These are phyloP conservation scores for Fusarium neocosmosporiellum DNA, from an alignment of 2,329 filamentous ascomycete species.

Conservation along the genomic window DNA sequence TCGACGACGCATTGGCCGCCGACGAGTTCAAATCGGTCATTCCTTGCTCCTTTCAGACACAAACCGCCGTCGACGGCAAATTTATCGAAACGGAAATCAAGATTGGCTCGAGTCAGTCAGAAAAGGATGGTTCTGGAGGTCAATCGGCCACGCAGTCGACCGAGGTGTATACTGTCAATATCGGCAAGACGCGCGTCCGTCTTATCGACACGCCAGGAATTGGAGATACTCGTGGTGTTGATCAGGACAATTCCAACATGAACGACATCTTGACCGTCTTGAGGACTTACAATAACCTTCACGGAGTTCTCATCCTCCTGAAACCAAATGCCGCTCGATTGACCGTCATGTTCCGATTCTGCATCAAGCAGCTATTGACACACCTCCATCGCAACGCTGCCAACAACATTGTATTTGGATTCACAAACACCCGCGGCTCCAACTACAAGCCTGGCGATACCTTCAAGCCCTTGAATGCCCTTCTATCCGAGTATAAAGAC, in stretches of 20 bases:
- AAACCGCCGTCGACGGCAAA: not conserved
- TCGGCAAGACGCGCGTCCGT: not conserved
- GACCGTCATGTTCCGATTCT: not conserved
- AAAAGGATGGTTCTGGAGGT: not conserved
- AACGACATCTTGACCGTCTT: not conserved
- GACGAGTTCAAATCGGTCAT: not conserved
- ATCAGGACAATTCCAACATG: not conserved
- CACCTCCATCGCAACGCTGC: not conserved
- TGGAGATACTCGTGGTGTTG: not conserved
- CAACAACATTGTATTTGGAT: not conserved
- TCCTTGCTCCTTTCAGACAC: not conserved
- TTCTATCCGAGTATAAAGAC: not conserved
- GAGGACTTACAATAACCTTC: not conserved
- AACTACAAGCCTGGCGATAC: not conserved
- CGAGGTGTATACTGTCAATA: not conserved
- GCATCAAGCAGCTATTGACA: not conserved
- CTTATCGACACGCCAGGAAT: not conserved
- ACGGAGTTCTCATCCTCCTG: not conserved
- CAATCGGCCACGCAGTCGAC: not conserved
- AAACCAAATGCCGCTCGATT: not conserved
- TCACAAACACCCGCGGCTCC: not conserved
- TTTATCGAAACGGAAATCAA: not conserved
- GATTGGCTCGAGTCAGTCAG: not conserved
- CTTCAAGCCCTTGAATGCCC: not conserved
- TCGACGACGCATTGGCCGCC: not conserved